Evolutionary conservation across 345 rosid species (phyloP), one percentile per base, ranked within the genome.

Genomic region (Iberis pinnata): DNA sequence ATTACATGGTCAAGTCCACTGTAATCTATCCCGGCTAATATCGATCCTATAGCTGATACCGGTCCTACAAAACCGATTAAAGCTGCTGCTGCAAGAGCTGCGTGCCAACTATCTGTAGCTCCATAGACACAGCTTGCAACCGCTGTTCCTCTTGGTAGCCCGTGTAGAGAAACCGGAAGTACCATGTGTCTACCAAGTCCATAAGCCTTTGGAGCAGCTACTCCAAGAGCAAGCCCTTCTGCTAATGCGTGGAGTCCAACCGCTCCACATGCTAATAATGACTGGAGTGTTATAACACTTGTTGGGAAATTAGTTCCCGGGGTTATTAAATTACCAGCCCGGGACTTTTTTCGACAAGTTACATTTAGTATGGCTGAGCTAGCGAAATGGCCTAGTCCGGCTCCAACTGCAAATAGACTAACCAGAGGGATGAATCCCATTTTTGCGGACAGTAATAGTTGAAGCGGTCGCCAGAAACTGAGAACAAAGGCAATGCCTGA

Each of bases 131-230:
- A 93, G 70, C 99, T 88, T 14, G 97, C 97, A 13, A 93, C 99
- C 2, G 99, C 96, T 7, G 89, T 94, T 18, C 99, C 97, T 12
- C 97, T 79, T 25, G 97, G 99, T 31, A 93, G 85, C 26, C 97
- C 97, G 3, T 93, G 99, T 31, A 93, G 62, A 40, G 96, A 86
- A 52, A 93, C 97, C 0, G 99, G 99, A 45, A 93, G 92, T 60
- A 93, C 92, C 82, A 93, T 88, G 76, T 93, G 88, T 58, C 82
- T 79, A 45, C 97, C 99, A 0, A 86, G 76, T 43, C 99, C 95
- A 18, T 93, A 83, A 16, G 99, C 99, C 65, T 84, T 79, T 40
- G 99, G 97, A 56, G 99, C 99, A 49, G 99, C 99, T 2, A 93
- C 97, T 26, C 97, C 99, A 2, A 88, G 81, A 8, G 97, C 97